Base-by-base conservation (phyloP, 1,139 yeast genomes). In the Taphrina pruni region DNA sequence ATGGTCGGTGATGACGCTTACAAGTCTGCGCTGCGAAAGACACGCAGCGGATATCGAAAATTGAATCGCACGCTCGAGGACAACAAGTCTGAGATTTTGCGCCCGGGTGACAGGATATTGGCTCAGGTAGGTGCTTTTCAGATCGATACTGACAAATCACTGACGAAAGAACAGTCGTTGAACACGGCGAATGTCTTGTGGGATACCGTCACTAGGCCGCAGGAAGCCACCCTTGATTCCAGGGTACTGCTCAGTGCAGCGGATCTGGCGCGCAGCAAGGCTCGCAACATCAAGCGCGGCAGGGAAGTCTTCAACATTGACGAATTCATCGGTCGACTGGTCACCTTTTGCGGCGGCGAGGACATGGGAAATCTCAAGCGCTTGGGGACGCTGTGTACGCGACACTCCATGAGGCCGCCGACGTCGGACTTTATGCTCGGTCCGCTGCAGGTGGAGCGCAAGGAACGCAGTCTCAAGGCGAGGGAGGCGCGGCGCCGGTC, bases 361-460 rank as follows among this genome's bases (percentile, higher is more conserved):
- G 54, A 45, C 20, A 36, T 14, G 35, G 17, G 12, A 38, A 61
- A 58, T 14, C 52, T 56, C 14, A 38, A 67, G 12, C 41, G 78
- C 77, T 17, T 85, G 85, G 57, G 82, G 73, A 62, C 80, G 73
- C 12, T 73, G 17, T 72, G 72, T 32, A 69, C 69, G 66, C 73
- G 73, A 36, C 68, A 58, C 41, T 45, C 64, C 56, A 70, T 60
- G n/a, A 64, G 73, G 32, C 68, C 71, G 6, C 69, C 70, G 17
- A 65, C 70, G n/a, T 55, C 60, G 45, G 68, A 52, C 26, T 69
- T 68, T 32, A 66, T 71, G 70, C 65, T 71, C 17, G 73, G 73
- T 11, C 73, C 73, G 14, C 54, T 72, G 46, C 60, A 64, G 39
- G 48, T 70, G n/a, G 71, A 71, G 55, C 70, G 58, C 54, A 70